Evolutionary conservation across 805 yeast species (phyloP).

Genomic region (Wickerhamomyces subpelliculosus): DNA sequence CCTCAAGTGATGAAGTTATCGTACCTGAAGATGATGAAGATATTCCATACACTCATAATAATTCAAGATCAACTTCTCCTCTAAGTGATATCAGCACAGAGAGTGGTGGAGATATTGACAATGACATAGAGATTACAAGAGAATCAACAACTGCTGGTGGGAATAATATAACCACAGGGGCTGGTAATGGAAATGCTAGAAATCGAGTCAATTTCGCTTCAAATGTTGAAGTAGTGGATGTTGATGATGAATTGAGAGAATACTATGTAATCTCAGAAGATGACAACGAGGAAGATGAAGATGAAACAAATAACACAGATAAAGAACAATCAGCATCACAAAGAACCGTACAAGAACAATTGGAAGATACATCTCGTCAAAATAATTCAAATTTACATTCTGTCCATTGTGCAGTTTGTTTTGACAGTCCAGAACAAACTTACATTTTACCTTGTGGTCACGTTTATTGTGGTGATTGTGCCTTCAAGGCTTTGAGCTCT

Average conservation of each 20-base stretch:
- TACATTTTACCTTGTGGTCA: slow-evolving; percentile 53
- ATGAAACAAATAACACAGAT: slow-evolving; percentile 1
- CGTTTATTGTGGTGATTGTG: slow-evolving; percentile 46
- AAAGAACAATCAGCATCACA: slow-evolving; percentile 2
- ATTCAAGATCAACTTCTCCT: slow-evolving; percentile 19
- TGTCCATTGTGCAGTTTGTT: slow-evolving; percentile 44
- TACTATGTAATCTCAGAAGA: slow-evolving; percentile 15
- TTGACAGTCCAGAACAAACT: slow-evolving; percentile 43
- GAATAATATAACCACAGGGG: not conserved
- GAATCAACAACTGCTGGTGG: not conserved
- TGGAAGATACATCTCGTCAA: slow-evolving; percentile 11
- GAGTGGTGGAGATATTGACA: slow-evolving; percentile 3
- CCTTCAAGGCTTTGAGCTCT: slow-evolving; percentile 36
- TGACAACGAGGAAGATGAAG: too few species aligned
- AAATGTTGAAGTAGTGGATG: slow-evolving; percentile 7
- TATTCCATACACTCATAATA: slow-evolving; percentile 20
- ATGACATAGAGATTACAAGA: not conserved
- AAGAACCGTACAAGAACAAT: slow-evolving; percentile 29
- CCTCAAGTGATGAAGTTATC: not conserved
- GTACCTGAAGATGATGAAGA: slow-evolving; percentile 19
- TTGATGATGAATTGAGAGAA: slow-evolving; percentile 11
- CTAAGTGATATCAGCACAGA: slow-evolving; percentile 6
- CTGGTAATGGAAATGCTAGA: too few species aligned
- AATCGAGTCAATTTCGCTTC: slow-evolving; percentile 9
- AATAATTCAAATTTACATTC: slow-evolving; percentile 10